These are phyloP conservation scores for Pulveroboletus sp. DNA, from an alignment of 768 basidiomycete genomes.

Conservation along the genomic window DNA sequence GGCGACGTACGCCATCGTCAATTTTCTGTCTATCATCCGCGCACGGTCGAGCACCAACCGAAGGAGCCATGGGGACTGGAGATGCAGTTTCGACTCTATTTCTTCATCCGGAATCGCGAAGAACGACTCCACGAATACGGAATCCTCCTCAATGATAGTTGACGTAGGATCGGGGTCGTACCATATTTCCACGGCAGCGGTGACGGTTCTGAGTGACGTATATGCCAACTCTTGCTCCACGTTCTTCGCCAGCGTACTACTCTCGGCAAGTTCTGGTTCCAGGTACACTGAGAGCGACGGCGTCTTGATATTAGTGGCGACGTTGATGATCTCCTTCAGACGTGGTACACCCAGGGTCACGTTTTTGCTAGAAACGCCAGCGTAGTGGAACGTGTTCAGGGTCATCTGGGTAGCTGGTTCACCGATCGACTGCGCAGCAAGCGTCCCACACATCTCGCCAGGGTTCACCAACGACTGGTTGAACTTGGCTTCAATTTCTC, in stretches of 20 bases:
- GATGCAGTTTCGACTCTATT: conserved; percentile 81
- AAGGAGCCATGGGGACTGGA: conserved; percentile 95
- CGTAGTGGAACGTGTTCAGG: conserved; percentile 99
- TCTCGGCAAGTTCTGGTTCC: conserved; percentile 60
- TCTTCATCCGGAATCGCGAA: conserved; percentile 99
- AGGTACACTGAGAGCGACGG: conserved; percentile 94
- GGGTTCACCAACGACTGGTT: conserved; percentile 89
- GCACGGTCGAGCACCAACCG: conserved; percentile 95
- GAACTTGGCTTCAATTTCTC: conserved; percentile 95
- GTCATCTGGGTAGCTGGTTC: conserved; percentile 99
- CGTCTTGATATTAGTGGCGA: conserved; percentile 97
- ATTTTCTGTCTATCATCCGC: conserved; percentile 96
- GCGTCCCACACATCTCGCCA: conserved; percentile 98
- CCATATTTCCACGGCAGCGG: conserved; percentile 94
- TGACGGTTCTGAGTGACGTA: conserved; percentile 90
- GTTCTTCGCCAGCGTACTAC: conserved; percentile 67
- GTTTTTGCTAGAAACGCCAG: conserved; percentile 99
- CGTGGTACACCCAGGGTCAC: conserved; percentile 99
- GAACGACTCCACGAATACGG: conserved; percentile 95
- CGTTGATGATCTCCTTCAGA: conserved; percentile 98
- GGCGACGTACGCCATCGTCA: conserved; percentile 93
- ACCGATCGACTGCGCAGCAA: conserved; percentile 97
- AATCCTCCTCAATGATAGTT: conserved; percentile 95
- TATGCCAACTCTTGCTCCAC: conserved; percentile 92
- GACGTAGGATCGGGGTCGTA: conserved; percentile 91